Base-by-base conservation (phyloP, 108 stramenopile genomes). In the Conticribra guillardii region DNA sequence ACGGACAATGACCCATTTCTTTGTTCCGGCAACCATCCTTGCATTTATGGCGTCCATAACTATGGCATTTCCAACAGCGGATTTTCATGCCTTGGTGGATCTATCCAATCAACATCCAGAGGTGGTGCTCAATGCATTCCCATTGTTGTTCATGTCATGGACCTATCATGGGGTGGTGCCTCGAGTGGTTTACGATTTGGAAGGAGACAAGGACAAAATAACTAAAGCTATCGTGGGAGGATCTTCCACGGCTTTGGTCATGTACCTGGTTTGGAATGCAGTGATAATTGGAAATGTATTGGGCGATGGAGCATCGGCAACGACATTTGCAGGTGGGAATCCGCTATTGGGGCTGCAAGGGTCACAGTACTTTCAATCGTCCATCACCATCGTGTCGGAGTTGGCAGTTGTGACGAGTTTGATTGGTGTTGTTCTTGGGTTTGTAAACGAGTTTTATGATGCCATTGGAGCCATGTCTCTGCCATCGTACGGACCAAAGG, bases 111-210 rank as follows among this genome's bases (percentile, higher is more conserved):
- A 90, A 66, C 86, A 96, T 67, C 91, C 91, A 27, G 80, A 83
- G 49, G 44, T 74, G 0, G 86, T 89, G 16, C 72, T 87, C 5
- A 56, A 76, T 59, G 89, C 89, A 16, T 84, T 94, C 15, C 96
- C 96, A 1, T 84, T 96, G 17, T 60, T 90, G 17, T 89, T 91
- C 44, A 75, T 96, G 50, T 73, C 92, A 1, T 69, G 94, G 74
- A 92, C 92, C 4, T 96, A 80, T 74, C 96, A 96, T 74, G 92
- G 93, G 37, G 87, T 96, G 17, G 84, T 96, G 11, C 96, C 96
- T 0, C 88, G 88, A 29, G 90, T 96, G 11, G 87, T 87, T 3
- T 79, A 80, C 19, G 85, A 88, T 58, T 69, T 96, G 51, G 89
- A 91, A 69, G 91, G 89, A 1, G 89, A 96, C 58, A 79, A 84